Evolutionary conservation across 768 basidiomycete species (phyloP), one percentile per base, ranked within the genome.

Genomic region (Amanita rimosa): DNA sequence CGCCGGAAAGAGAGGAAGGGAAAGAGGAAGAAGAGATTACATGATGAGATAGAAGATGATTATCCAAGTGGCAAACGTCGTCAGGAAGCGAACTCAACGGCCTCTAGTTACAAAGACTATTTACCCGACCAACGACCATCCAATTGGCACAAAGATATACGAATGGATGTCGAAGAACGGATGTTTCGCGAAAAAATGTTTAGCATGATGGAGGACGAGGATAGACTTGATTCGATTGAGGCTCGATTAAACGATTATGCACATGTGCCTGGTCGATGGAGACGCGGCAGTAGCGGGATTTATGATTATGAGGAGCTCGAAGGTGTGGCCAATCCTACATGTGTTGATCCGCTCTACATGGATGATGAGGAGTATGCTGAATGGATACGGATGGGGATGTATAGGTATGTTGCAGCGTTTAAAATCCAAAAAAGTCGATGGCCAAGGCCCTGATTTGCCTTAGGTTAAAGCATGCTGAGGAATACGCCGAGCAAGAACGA

Each of bases 281-380:
- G 71, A 49, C 58, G 56, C 29, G 56, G 58, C 11, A 54, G 54
- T 13, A 54, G 60, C 3, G 40, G 57, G 36, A 50, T 59, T 49
- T 50, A 50, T 48, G 41, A 58, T 34, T 50, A 53, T 47, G 53
- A 58, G 55, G 53, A 52, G 54, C 50, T 54, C 49, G 55, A 40
- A 39, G 61, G 62, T 24, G 62, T 61, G 49, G 68, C 72, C 54
- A 64, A 64, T 24, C 63, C 69, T 55, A 52, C 65, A 62, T 78
- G 60, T 55, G 65, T 62, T 60, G 71, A 64, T 56, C 76, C 67
- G 35, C 62, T 58, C 29, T 42, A 60, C 42, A 84, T 94, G 84
- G 81, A 83, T 52, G 90, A 93, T 6, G 85, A 93, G 55, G 83
- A 89, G 52, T 95, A 95, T 55, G 78, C 84, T 1, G 87, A 90